Percentiles rank a stretch among this genome's conserved stretches.
Evolutionary conservation across 2,329 filamentous ascomycete genomes (phyloP).

Genomic region (Rhinocladiella mackenziei): DNA sequence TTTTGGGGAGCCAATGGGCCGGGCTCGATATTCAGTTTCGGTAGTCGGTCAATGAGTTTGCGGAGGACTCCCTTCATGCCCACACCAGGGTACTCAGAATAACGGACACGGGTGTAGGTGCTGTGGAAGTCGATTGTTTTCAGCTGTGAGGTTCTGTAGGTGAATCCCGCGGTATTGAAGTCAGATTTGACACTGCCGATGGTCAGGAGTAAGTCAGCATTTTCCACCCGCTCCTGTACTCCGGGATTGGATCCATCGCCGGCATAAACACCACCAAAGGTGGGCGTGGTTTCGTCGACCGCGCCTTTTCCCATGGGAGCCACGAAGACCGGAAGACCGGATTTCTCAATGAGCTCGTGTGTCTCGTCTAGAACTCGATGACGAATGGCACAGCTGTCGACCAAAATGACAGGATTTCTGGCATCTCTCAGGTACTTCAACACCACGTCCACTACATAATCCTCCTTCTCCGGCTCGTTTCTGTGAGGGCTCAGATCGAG

Average conservation of each 20-base stretch:
- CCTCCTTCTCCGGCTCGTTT: conserved; percentile 29
- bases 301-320: conserved; percentile 50
- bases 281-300: conserved; percentile 46
- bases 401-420: conserved; percentile 49
- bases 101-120: conserved; percentile 66
- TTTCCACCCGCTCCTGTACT: conserved; percentile 39
- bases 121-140: conserved; percentile 80
- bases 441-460: conserved; percentile 29
- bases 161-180: conserved; percentile 42
- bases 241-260: conserved; percentile 41
- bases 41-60: conserved; percentile 60
- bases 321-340: conserved; percentile 47
- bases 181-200: conserved; percentile 48
- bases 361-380: conserved; percentile 42
- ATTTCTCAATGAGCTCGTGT: conserved; percentile 42
- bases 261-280: conserved; percentile 49
- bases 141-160: conserved; percentile 68
- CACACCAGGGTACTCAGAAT: conserved; percentile 73
- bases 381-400: conserved; percentile 49
- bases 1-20: conserved; percentile 58
- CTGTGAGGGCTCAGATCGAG: conserved; percentile 42
- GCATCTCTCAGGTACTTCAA: conserved; percentile 44
- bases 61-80: conserved; percentile 73
- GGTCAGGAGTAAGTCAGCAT: conserved; percentile 45
- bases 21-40: conserved; percentile 54